These are phyloP conservation scores for Clavispora asparagi DNA, from an alignment of 805 yeast genomes.

Conservation along the genomic window DNA sequence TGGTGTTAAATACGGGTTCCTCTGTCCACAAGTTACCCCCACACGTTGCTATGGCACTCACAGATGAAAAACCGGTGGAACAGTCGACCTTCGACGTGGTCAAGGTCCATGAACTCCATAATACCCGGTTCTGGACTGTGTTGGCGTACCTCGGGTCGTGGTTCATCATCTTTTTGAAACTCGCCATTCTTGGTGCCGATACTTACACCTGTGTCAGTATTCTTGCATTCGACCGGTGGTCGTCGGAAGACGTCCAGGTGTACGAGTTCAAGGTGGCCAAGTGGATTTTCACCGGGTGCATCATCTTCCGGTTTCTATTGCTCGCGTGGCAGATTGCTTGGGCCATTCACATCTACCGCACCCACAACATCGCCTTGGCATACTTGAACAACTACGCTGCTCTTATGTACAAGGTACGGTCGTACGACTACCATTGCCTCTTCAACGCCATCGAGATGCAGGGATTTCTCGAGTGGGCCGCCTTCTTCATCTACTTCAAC, in stretches of 20 bases:
- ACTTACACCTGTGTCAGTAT: conserved; percentile 73
- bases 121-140: conserved; percentile 39
- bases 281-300: conserved; percentile 81
- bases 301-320: conserved; percentile 60
- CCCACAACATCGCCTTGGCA: conserved; percentile 61
- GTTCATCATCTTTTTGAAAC: conserved; percentile 46
- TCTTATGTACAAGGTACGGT: conserved; percentile 47
- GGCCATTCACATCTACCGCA: conserved; percentile 54
- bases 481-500: conserved; percentile 61
- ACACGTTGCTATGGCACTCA: conserved; percentile 13
- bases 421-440: conserved; percentile 66
- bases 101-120: conserved; percentile 43
- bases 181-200: conserved; percentile 59
- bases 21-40: no score
- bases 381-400: conserved; percentile 66
- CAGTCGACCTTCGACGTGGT: conserved; percentile 46
- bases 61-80: conserved; percentile 17
- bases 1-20: no score
- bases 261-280: conserved; percentile 47
- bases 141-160: conserved; percentile 37
- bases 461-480: conserved; percentile 58
- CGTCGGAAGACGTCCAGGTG: conserved; percentile 42
- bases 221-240: conserved; percentile 69
- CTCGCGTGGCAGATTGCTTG: conserved; percentile 51
- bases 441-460: conserved; percentile 63